Evolutionary conservation across 371 early-diverging fungal genomes (phyloP).

Genomic region (Globomyces sp.): DNA sequence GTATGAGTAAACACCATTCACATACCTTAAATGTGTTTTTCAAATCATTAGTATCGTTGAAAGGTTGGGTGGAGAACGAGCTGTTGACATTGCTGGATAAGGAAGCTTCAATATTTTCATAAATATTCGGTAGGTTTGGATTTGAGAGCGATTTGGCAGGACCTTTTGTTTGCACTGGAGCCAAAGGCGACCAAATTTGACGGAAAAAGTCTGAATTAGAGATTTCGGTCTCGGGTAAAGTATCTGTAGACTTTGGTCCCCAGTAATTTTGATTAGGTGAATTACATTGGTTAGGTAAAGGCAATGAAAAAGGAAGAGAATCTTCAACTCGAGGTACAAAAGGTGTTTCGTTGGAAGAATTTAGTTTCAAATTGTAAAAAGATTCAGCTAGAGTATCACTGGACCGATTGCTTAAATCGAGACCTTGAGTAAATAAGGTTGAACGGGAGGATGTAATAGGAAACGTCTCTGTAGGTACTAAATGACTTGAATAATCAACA

Average conservation of each 20-base stretch:
- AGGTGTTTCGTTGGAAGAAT: neutral
- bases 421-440: neutral
- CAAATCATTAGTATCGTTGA: conserved; percentile 14
- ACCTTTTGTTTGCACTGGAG: neutral
- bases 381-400: neutral
- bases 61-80: neutral
- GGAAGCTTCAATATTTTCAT: conserved; percentile 8
- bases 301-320: neutral
- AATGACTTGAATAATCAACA: neutral
- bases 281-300: neutral
- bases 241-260: neutral
- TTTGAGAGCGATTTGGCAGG: conserved; percentile 3
- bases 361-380: too few species aligned
- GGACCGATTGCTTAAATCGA: neutral
- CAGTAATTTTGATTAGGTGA: neutral
- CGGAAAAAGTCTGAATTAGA: conserved; percentile 4
- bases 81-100: neutral
- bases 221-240: conserved; percentile 9
- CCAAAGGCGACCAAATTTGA: conserved; percentile 8
- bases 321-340: conserved; percentile 1
- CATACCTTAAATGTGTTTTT: conserved; percentile 16
- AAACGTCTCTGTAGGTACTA: neutral
- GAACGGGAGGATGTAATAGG: neutral
- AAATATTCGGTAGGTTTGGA: neutral
- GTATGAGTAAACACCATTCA: neutral